Evolutionary conservation across 305 asterid species (phyloP).

Genomic region (Withania somnifera): DNA sequence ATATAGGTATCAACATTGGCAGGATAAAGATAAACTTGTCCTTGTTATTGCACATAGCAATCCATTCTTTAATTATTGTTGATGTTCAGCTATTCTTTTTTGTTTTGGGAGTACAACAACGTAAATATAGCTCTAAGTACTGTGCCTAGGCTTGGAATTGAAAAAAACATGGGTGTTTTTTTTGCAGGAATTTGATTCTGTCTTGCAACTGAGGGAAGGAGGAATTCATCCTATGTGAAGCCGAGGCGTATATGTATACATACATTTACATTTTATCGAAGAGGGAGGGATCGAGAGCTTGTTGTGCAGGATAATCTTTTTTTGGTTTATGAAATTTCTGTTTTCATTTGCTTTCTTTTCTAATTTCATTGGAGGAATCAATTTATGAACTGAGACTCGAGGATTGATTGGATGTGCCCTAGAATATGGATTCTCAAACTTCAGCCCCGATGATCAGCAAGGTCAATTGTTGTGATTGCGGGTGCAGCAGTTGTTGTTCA

Average conservation of each 20-base stretch:
- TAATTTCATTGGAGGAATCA: slow-evolving; percentile 11
- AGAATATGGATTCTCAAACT: slow-evolving; percentile 46
- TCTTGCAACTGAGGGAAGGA: not conserved
- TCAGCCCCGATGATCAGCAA: slow-evolving; percentile 21
- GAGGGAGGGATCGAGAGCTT: slow-evolving; percentile 1
- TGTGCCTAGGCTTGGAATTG: not conserved
- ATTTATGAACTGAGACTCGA: slow-evolving; percentile 6
- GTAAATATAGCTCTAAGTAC: not conserved
- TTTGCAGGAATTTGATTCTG: not conserved
- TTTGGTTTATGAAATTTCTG: not conserved
- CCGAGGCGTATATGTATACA: not conserved
- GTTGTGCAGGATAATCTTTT: not conserved
- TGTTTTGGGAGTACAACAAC: not conserved
- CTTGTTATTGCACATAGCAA: not conserved
- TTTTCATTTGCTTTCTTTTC: not conserved
- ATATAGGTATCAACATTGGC: not conserved
- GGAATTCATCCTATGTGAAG: not conserved
- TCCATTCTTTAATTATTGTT: not conserved
- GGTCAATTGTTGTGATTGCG: slow-evolving; percentile 66
- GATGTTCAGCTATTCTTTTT: not conserved
- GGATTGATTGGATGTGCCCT: slow-evolving; percentile 22
- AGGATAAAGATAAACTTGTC: not conserved
- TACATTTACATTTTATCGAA: not conserved
- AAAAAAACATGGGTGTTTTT: not conserved
- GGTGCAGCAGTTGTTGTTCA: slow-evolving; percentile 50